A percentile compares a stretch with the other conserved stretches of the same genome.
These are phyloP conservation scores for Ustanciosporium gigantosporum DNA, from an alignment of 1,284 basidiomycete species.

Conservation along the genomic window DNA sequence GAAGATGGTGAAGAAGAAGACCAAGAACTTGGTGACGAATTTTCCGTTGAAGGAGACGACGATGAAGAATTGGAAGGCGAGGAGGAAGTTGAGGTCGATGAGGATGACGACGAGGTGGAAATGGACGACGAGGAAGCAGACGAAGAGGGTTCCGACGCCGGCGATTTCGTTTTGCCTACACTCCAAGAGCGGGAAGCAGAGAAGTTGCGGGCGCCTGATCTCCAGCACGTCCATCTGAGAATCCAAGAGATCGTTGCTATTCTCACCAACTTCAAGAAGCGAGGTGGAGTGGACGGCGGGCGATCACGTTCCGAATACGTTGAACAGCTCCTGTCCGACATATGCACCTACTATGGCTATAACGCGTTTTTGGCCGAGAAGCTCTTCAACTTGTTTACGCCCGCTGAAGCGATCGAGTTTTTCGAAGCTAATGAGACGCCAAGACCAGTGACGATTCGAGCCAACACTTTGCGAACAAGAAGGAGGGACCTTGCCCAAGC, in stretches of 20 bases:
- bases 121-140: constrained; percentile 66
- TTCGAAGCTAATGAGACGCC: constrained; percentile 97
- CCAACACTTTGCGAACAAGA: constrained; percentile 92
- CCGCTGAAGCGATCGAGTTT: constrained; percentile 88
- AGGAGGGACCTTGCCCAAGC: constrained; percentile 91
- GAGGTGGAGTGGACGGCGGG: constrained; percentile 65
- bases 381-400: constrained; percentile 88
- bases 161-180: constrained; percentile 74
- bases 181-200: constrained; percentile 80
- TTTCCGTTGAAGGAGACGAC: constrained; percentile 26
- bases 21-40: constrained; percentile 47
- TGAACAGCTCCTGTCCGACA: constrained; percentile 78
- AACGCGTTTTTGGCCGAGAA: constrained; percentile 94
- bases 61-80: constrained; percentile 27
- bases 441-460: constrained; percentile 94
- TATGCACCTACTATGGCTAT: constrained; percentile 84
- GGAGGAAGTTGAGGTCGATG: constrained; percentile 32
- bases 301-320: constrained; percentile 80
- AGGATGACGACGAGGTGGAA: constrained; percentile 9
- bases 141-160: constrained; percentile 61
- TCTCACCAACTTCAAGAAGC: constrained; percentile 62
- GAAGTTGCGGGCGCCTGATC: constrained; percentile 65
- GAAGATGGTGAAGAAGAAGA: constrained; percentile 38
- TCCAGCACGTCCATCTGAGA: constrained; percentile 81
- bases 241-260: constrained; percentile 86